Evolutionary conservation across 768 basidiomycete genomes (phyloP), one percentile per base, ranked within the genome.

Genomic region (Suillus plorans): DNA sequence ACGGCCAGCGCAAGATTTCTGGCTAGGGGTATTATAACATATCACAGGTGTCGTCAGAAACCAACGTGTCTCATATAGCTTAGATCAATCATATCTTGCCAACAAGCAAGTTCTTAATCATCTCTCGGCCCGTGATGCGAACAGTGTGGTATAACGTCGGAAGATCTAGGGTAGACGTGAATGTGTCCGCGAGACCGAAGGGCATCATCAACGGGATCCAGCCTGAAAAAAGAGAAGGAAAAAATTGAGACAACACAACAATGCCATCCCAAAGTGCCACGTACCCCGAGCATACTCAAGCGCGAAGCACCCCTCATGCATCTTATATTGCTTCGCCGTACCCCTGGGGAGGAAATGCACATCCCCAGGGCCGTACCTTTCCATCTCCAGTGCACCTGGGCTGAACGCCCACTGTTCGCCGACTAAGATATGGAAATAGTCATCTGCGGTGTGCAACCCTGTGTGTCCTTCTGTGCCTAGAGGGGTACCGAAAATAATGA

Each of bases 191-290:
- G 63, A 95, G 84, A 0, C 97, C 97, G 70, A 99, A 98, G 0
- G 95, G 95, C 66, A 98, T 74, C 97, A 98, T 98, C 53, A 89
- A 79, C 0, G 97, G 97, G 69, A 99, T 98, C 95, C 97, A 99
- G 28, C 97, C 96, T 97, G 64, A 39, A 12, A 18, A 6, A 31
- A 31, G 31, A 31, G 31, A 31, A 31, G 6, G 5, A 31, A 31
- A 9, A 61, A 57, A 61, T 41, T 63, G 16, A 13, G 61, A 47
- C 39, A 31, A 34, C 55, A 47, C 12, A 20, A 56, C 37, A 36
- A 53, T 39, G 31, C 47, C 12, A 56, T 58, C 16, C 8, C n/a
- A 8, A 58, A 44, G 52, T 64, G 18, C 16, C 2, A 79, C 84
- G 45, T 69, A 95, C 97, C 97, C 76, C 90, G 78, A 49, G 96